phyloP scores from a whole-genome alignment of 345 rosid genomes.

The Lumnitzera littorea region DNA sequence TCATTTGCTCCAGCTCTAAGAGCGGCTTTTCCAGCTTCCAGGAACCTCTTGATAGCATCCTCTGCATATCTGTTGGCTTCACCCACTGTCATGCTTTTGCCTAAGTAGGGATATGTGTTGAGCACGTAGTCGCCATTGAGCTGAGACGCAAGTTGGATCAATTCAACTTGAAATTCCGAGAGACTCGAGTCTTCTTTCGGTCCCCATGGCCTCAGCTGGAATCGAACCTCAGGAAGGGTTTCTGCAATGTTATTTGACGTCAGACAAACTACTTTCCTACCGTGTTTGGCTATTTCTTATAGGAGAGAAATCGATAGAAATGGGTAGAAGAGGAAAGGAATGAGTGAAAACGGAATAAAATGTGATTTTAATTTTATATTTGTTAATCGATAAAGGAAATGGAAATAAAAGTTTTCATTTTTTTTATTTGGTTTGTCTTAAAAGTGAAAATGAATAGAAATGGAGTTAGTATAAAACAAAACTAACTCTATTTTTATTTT shows the following conservation, averaged over 20 bases:
- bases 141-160: conserved; percentile 96
- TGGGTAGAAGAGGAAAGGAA: too few relatives aligned
- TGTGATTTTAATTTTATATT: too few relatives aligned
- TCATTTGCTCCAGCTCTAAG: conserved; percentile 92
- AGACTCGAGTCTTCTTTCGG: conserved; percentile 68
- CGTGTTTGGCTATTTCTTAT: too few relatives aligned
- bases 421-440: too few relatives aligned
- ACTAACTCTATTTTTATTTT: too few relatives aligned
- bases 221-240: conserved; percentile 59
- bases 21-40: conserved; percentile 92
- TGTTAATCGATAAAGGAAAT: too few relatives aligned
- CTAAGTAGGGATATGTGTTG: conserved; percentile 74
- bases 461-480: too few relatives aligned
- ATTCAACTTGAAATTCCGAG: conserved; percentile 88
- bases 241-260: conserved; percentile 31
- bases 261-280: neutral
- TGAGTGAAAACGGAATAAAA: too few relatives aligned
- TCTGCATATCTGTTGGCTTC: conserved; percentile 84
- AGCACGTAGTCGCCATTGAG: conserved; percentile 85
- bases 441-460: too few relatives aligned
- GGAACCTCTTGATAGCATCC: conserved; percentile 79
- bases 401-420: too few relatives aligned
- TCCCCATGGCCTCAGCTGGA: conserved; percentile 59
- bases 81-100: conserved; percentile 76
- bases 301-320: too few relatives aligned